phyloP scores from a whole-genome alignment of 495 filamentous ascomycete genomes.

The Hypoxylon trugodes region DNA sequence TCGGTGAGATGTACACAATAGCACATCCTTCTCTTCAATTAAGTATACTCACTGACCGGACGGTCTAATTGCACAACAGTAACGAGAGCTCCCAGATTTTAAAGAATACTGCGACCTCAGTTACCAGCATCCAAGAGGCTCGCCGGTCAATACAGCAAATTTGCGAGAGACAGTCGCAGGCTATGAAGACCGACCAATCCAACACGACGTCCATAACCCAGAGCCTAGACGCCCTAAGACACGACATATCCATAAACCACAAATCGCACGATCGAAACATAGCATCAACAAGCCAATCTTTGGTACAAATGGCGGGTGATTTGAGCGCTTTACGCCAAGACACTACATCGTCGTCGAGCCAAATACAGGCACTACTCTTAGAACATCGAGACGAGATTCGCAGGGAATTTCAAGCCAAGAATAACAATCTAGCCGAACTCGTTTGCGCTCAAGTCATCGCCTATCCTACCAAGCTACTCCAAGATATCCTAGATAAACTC shows the following conservation, averaged over 20 bases:
- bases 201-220: not conserved
- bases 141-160: not conserved
- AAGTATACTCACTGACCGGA: not conserved
- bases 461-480: not conserved
- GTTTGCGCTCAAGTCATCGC: not conserved
- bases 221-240: not conserved
- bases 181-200: not conserved
- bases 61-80: not conserved
- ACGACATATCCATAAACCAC: not conserved
- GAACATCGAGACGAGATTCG: not conserved
- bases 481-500: not conserved
- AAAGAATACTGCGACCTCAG: not conserved
- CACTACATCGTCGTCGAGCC: not conserved
- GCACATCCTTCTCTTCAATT: not conserved
- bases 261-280: not conserved
- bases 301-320: not conserved
- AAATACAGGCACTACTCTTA: not conserved
- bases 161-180: not conserved
- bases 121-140: not conserved
- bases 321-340: not conserved
- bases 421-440: not conserved
- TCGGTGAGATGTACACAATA: not conserved
- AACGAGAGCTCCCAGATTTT: constrained; percentile 2
- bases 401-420: not conserved
- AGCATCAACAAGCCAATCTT: not conserved